phyloP scores from a whole-genome alignment of 1,284 basidiomycete species.

The Rhodotorula sp. region DNA sequence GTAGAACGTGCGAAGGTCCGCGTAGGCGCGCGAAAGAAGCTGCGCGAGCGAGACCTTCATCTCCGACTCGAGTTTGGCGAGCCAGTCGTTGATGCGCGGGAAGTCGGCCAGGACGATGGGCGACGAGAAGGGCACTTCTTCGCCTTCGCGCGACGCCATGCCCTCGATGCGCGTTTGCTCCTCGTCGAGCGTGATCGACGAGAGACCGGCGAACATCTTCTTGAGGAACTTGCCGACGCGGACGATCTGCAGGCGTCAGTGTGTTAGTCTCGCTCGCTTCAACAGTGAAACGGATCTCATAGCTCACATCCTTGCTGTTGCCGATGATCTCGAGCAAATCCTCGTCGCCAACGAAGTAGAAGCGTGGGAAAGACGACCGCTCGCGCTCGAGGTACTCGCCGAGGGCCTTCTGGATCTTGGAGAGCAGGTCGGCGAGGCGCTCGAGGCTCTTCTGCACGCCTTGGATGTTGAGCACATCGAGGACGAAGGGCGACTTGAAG shows the following conservation, averaged over 20 bases:
- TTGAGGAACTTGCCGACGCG: slow-evolving; percentile 98
- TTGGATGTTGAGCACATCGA: slow-evolving; percentile 95
- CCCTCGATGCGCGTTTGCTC: slow-evolving; percentile 82
- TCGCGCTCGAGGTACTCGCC: slow-evolving; percentile 99
- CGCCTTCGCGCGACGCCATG: slow-evolving; percentile 92
- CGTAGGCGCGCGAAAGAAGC: slow-evolving; percentile 74
- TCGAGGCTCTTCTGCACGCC: slow-evolving; percentile 96
- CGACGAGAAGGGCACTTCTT: slow-evolving; percentile 79
- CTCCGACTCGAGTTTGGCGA: slow-evolving; percentile 85
- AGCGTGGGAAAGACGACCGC: slow-evolving; percentile 94
- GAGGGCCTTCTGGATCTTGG: slow-evolving; percentile 98
- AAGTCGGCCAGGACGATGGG: slow-evolving; percentile 87
- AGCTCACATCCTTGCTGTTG: slow-evolving; percentile 82
- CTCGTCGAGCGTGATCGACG: slow-evolving; percentile 79
- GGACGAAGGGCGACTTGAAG: slow-evolving; percentile 95
- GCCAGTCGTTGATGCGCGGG: slow-evolving; percentile 98
- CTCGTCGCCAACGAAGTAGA: slow-evolving; percentile 99
- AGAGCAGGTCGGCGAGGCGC: slow-evolving; percentile 89
- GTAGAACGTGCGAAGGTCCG: slow-evolving; percentile 78
- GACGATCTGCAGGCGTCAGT: slow-evolving; percentile 58
- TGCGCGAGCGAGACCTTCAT: slow-evolving; percentile 91
- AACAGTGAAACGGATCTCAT: too few species aligned
- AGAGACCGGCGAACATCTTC: slow-evolving; percentile 99
- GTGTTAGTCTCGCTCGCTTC: background rate
- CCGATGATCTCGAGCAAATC: slow-evolving; percentile 98